Evolutionary conservation across 257 asterid species (phyloP), one percentile per base, ranked within the genome.

Genomic region (Osmanthus fragrans): DNA sequence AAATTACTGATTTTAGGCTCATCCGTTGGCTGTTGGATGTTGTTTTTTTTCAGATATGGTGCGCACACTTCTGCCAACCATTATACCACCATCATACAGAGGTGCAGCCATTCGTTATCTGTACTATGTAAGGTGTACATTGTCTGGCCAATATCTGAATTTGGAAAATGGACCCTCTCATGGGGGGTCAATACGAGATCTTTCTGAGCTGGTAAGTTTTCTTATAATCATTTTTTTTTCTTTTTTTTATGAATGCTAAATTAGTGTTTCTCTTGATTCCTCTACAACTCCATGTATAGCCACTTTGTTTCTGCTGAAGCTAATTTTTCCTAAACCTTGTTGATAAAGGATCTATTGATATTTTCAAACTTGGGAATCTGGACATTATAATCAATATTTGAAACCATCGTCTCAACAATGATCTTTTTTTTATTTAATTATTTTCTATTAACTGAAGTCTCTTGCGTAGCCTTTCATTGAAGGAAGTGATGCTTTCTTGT

Each of bases 51-150:
- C 90, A 90, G 98, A 90, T 89, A 87, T 90, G 77, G 81, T 92
- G 81, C 94, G 96, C 47, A 85, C 89, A 34, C 76, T 87, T 77
- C 85, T 92, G 58, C 98, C 98, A 19, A 80, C 82, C 82, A 75
- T 76, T 73, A 87, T 90, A 72, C 98, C 98, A 64, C 98, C 98
- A 56, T 93, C 98, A 16, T 94, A 92, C 81, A 87, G 89, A 80
- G 98, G 98, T 74, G 86, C 98, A 79, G 90, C 98, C 80, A 90
- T 94, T 80, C 96, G 98, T 56, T 94, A 94, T 73, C 73, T 92
- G 80, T 94, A 94, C 86, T 90, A 86, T 80, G 84, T 85, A 56
- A 86, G 91, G 83, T 78, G 90, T 76, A 82, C 82, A 32, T 64
- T 94, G 70, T 88, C 84, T 72, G 95, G 96, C 71, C 88, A 92